Evolutionary conservation across 2,329 filamentous ascomycete species (phyloP), one percentile per base, ranked within the genome.

Genomic region (Macrophomina pseudophaseolina): DNA sequence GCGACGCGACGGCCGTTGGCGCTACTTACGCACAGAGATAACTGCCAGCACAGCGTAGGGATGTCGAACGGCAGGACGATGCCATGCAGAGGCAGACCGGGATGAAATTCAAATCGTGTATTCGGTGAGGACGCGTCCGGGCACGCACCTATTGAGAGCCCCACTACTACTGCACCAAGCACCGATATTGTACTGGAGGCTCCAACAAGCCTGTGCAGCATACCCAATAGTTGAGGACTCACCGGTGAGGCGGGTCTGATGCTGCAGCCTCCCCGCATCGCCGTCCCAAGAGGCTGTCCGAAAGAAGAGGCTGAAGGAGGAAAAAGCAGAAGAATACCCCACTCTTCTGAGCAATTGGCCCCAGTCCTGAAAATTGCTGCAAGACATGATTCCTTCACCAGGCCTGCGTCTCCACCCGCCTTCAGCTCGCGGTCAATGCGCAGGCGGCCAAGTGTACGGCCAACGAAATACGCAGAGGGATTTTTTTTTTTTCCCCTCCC

Each of bases 161-260:
- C 58, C 58, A 38, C 58, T 40, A 49, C 58, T 38, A 42, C 44
- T 62, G 58, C 58, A 62, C 58, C 58, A 49, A 48, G 58, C 44
- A 62, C 44, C 58, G 16, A 44, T 48, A 62, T 62, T 62, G 44
- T 42, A 32, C 44, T 58, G 58, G 58, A 49, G 58, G 54, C 40
- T 59, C 54, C 40, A 44, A 30, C 18, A 38, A 54, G 53, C 49
- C 49, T 52, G 46, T 52, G 49, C 49, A 52, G 49, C 23, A 6
- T 2, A 35, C 53, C 53, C 53, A 58, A 38, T 58, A 32, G 53
- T 35, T 58, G 53, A 30, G 23, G 40, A 6, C 58, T 62, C 58
- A 62, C 58, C 58, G 58, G 58, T 62, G 30, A 62, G 58, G 58
- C 58, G 58, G 58, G 32, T 62, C 58, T 62, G 58, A 62, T 62